Evolutionary conservation across 2,329 filamentous ascomycete species (phyloP), one percentile per base, ranked within the genome.

Genomic region (Gnomoniopsis sp.): DNA sequence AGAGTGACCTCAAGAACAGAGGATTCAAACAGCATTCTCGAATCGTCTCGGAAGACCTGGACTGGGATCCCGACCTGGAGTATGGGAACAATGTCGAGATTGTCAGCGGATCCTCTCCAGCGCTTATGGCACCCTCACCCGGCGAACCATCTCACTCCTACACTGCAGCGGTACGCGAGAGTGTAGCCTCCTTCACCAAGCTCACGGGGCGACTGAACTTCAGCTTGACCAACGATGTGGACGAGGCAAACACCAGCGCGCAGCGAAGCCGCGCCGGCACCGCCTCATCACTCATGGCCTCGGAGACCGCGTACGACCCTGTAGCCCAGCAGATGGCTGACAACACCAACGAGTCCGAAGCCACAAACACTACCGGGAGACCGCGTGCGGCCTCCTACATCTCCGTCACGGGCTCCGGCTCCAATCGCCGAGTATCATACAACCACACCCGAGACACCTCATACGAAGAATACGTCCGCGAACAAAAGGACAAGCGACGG

Each of bases 381-480:
- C 30, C 43, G 64, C 46, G 36, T 58, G 58, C 43, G 23, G 19
- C 30, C 38, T 65, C 46, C 22, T 58, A 58, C 53, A 52, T 49
- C 50, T 57, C 55, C 41, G 38, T 54, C 23, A 61, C 49, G 7
- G 47, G 47, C 49, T 53, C 55, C 6, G 59, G 57, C 2, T 3
- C 52, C 30, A 55, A 60, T 55, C 49, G 48, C 49, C 54, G 52
- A 23, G 38, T 22, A 21, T 61, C 57, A 30, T 67, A 70, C 62
- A 67, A 64, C 65, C 66, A 68, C 60, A 62, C 67, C 60, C 65
- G 66, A 48, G 65, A 68, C 58, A 68, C 68, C 4, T 61, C 67
- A 38, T 70, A 69, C 57, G 67, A 68, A 44, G 57, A 63, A 26
- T 70, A 60, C 43, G 57, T 60, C 44, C 21, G 19, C 6, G 30